These are phyloP conservation scores for Metschnikowia cerradonensis DNA, from an alignment of 805 yeast species.

Conservation along the genomic window DNA sequence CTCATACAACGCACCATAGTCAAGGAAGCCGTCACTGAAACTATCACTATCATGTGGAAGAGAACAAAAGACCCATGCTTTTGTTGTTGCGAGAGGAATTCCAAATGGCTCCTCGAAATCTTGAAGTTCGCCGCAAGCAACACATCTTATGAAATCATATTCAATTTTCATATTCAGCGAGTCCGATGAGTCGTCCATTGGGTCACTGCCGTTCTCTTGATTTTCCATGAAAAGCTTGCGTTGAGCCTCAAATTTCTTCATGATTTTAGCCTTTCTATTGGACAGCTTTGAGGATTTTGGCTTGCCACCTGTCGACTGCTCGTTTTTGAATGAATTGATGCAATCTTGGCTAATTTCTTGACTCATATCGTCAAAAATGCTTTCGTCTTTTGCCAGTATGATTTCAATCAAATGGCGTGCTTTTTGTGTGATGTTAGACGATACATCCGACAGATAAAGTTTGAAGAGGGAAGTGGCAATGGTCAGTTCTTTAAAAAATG, in stretches of 20 bases:
- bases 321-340: conserved; percentile 43
- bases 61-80: conserved; percentile 48
- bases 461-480: conserved; percentile 36
- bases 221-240: conserved; percentile 43
- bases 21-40: conserved; percentile 20
- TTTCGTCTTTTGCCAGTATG: conserved; percentile 46
- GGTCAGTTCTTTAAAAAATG: conserved; percentile 49
- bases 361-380: conserved; percentile 47
- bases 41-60: conserved; percentile 27
- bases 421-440: conserved; percentile 46
- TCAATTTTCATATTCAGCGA: not conserved
- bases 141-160: conserved; percentile 15
- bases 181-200: not conserved
- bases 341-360: conserved; percentile 57
- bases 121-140: conserved; percentile 24
- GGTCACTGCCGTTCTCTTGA: not conserved
- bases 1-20: conserved; percentile 1
- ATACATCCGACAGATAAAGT: conserved; percentile 42
- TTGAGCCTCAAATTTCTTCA: conserved; percentile 59
- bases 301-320: conserved; percentile 33
- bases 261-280: conserved; percentile 56
- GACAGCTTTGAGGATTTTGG: conserved; percentile 47
- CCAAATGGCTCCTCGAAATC: conserved; percentile 48
- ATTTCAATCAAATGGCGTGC: conserved; percentile 39
- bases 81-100: conserved; percentile 48